These are phyloP conservation scores for Aaosphaeria pasadenensis DNA, from an alignment of 2,329 filamentous ascomycete species.

Conservation along the genomic window DNA sequence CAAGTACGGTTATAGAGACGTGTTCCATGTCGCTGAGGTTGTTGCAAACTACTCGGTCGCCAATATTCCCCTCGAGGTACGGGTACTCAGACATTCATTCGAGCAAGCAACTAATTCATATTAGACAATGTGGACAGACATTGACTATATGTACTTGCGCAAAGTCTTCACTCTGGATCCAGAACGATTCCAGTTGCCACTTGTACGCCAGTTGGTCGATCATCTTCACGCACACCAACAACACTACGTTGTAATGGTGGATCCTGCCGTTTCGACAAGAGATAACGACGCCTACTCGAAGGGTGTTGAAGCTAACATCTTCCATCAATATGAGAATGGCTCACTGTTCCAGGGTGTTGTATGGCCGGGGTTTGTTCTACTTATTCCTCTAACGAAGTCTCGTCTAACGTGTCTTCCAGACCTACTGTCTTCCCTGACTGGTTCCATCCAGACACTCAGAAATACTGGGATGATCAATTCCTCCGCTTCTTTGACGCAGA, in stretches of 20 bases:
- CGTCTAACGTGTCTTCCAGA: not conserved
- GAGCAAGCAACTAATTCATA: slow-evolving; percentile 23
- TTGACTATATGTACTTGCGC: slow-evolving; percentile 65
- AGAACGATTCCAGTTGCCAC: slow-evolving; percentile 58
- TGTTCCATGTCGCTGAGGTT: slow-evolving; percentile 62
- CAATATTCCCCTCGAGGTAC: slow-evolving; percentile 51
- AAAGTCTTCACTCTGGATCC: slow-evolving; percentile 64
- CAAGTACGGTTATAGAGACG: slow-evolving; percentile 52
- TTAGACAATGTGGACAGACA: slow-evolving; percentile 71
- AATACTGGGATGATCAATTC: slow-evolving; percentile 71
- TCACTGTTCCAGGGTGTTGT: slow-evolving; percentile 63
- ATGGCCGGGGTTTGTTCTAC: slow-evolving; percentile 59
- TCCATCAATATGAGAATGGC: slow-evolving; percentile 54
- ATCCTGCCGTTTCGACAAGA: slow-evolving; percentile 57
- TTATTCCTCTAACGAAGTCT: too few species aligned
- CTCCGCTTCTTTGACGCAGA: slow-evolving; percentile 61
- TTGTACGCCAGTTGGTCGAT: slow-evolving; percentile 62
- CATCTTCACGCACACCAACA: slow-evolving; percentile 66
- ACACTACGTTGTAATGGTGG: slow-evolving; percentile 76
- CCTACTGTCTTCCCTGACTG: slow-evolving; percentile 72
- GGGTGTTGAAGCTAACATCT: slow-evolving; percentile 55
- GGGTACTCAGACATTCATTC: not conserved
- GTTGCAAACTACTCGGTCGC: slow-evolving; percentile 65
- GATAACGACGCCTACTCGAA: slow-evolving; percentile 58
- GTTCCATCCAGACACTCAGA: slow-evolving; percentile 63